Conservation (phyloP, 495 filamentous ascomycete species). For the Parachaetomium inaequale region DNA sequence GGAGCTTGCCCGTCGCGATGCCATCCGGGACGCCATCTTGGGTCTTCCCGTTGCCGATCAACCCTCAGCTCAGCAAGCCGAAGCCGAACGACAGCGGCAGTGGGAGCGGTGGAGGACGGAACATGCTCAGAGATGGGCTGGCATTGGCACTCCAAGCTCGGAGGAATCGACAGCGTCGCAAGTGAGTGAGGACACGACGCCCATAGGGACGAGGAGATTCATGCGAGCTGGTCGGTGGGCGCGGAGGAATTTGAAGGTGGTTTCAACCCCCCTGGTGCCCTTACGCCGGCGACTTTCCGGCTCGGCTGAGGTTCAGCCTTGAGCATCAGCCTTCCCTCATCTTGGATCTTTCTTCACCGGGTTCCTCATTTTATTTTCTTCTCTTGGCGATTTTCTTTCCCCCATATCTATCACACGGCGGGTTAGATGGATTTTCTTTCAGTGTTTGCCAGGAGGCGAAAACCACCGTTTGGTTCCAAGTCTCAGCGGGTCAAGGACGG, state of each 20-base stretch:
- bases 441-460: no score
- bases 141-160: neutral
- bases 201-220: neutral
- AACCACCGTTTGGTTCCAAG: no score
- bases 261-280: neutral
- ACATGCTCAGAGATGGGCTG: neutral
- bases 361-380: no score
- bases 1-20: neutral
- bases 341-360: no score
- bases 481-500: no score
- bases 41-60: neutral
- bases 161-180: neutral
- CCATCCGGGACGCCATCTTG: neutral
- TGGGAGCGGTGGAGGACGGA: neutral
- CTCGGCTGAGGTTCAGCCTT: no score
- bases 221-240: neutral
- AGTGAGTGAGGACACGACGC: no score
- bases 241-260: neutral
- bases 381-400: no score
- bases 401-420: no score
- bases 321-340: no score
- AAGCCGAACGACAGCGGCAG: neutral
- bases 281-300: neutral
- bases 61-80: neutral
- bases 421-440: no score